Evolutionary conservation across 192 early-diverging fungal genomes (phyloP).

Genomic region (Linnemannia elongata): DNA sequence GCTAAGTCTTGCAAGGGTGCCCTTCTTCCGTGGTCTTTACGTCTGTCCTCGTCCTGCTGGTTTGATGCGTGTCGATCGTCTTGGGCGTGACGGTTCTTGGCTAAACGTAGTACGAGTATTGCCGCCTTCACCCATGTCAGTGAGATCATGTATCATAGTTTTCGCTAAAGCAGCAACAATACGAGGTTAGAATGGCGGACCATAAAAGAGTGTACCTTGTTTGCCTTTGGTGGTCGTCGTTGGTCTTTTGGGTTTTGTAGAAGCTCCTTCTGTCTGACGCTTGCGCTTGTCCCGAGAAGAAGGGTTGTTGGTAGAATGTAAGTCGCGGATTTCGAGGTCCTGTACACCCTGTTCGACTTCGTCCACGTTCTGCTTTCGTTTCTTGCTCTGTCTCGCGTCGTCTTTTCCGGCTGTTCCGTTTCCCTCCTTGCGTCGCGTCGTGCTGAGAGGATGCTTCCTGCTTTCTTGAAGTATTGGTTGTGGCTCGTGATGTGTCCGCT

Average conservation of each 20-base stretch:
- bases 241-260: background rate
- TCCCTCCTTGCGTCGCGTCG: background rate
- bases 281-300: background rate
- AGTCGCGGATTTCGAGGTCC: conserved; percentile 21
- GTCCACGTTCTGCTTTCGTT: background rate
- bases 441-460: background rate
- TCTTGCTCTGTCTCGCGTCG: background rate
- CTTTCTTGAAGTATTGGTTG: background rate
- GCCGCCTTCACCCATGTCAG: conserved; percentile 34
- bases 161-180: background rate
- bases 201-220: conserved; percentile 5
- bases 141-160: conserved; percentile 1
- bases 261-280: background rate
- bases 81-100: background rate
- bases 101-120: conserved; percentile 10
- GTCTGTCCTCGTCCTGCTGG: conserved; percentile 6
- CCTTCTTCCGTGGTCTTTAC: background rate
- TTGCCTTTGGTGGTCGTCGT: background rate
- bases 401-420: background rate
- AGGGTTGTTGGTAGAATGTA: background rate
- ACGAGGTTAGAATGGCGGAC: background rate
- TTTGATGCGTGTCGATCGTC: conserved; percentile 26
- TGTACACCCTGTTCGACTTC: conserved; percentile 21
- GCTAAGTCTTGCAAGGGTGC: background rate
- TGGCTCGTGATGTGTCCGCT: background rate